Base-by-base conservation (phyloP, 805 yeast genomes). In the Lipomyces kockii region DNA sequence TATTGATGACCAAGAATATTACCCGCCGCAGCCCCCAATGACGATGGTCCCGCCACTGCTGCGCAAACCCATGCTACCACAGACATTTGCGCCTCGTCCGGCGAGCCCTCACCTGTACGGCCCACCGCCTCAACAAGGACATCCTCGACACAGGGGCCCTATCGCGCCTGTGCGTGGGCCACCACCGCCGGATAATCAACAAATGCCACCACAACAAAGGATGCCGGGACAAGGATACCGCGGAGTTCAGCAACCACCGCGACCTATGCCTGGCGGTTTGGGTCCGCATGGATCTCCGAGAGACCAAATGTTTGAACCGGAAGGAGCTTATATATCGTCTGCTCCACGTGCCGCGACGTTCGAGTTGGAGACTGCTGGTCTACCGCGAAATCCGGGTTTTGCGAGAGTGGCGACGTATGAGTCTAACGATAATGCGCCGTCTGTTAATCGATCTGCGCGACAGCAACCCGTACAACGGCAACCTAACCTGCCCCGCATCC, bases 51-150 rank as follows among this genome's bases (percentile, higher is more conserved):
- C 63, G 54, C 52, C 60, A 6, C 58, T 39, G n/a, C 35, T 49
- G 46, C 43, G 61, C 12, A 35, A 49, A 29, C 65, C 65, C 39
- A 20, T 43, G 46, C 52, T 52, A 9, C 52, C 51, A 2, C 61
- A 52, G 56, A 37, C 37, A 34, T 25, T 29, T 20, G 49, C 29
- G 25, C 49, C 49, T n/a, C 32, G 59, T 11, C 59, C 59, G 27
- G 43, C 43, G 9, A 56, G 59, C 12, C 59, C 59, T 34, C 20
- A 25, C 12, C 22, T 51, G 20, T 43, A 43, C 20, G 49, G 20
- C 20, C 59, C 22, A 56, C 22, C 22, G 20, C 25, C 11, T 32
- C 27, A 43, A 34, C 52, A 43, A 34, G 52, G 46, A 20, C 25
- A 14, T 17, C 52, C 7, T 49, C 61, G 25, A 14, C 14, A n/a